Evolutionary conservation across 371 early-diverging fungal genomes (phyloP).

Genomic region (Saksenaea oblongispora): DNA sequence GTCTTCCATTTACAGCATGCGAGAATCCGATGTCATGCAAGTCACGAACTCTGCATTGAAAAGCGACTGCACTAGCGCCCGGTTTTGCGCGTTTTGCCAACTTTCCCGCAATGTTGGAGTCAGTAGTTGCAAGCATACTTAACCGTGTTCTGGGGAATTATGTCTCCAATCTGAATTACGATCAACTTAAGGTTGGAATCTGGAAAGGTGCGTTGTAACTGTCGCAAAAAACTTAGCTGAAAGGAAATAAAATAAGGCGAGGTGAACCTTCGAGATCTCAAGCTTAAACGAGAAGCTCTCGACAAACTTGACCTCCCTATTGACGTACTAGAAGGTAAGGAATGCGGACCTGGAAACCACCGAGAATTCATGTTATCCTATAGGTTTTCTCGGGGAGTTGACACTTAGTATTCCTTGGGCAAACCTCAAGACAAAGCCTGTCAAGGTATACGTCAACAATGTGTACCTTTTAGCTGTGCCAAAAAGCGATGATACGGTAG

Average conservation of each 20-base stretch:
- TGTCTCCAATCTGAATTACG: slow-evolving; percentile 84
- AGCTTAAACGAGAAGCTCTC: slow-evolving; percentile 75
- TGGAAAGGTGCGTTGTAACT: slow-evolving; percentile 71
- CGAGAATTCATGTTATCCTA: not conserved
- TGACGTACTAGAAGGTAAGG: slow-evolving; percentile 75
- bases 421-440: slow-evolving; percentile 93
- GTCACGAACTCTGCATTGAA: not conserved
- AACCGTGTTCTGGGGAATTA: slow-evolving; percentile 85
- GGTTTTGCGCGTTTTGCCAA: slow-evolving; percentile 31
- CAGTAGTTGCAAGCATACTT: slow-evolving; percentile 72
- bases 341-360: not conserved
- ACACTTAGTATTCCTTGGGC: slow-evolving; percentile 95
- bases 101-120: slow-evolving; percentile 76
- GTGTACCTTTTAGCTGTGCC: slow-evolving; percentile 89
- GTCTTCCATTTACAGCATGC: too few relatives aligned
- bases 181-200: slow-evolving; percentile 84
- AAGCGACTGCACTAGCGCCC: not conserved
- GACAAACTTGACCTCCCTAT: slow-evolving; percentile 86
- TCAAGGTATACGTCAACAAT: slow-evolving; percentile 85
- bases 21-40: not conserved
- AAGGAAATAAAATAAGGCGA: slow-evolving; percentile 59
- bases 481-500: slow-evolving; percentile 71
- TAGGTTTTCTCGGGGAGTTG: slow-evolving; percentile 91
- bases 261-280: slow-evolving; percentile 77
- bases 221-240: not conserved